These are phyloP conservation scores for Massarina eburnea DNA, from an alignment of 2,329 filamentous ascomycete species.

Conservation along the genomic window DNA sequence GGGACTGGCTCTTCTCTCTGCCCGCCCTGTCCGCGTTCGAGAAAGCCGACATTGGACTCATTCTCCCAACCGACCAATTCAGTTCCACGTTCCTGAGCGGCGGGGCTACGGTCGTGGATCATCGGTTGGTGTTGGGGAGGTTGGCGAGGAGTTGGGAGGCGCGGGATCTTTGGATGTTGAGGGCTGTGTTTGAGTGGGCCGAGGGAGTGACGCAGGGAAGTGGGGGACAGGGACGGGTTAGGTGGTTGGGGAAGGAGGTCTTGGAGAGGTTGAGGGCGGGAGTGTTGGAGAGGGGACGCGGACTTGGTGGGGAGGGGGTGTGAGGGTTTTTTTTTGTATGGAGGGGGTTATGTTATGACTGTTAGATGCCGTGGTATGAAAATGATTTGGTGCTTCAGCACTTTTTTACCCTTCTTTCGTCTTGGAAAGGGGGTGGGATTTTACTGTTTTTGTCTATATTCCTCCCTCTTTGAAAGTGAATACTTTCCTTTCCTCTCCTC, in stretches of 20 bases:
- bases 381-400: too few relatives aligned
- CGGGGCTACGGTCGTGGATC: slow-evolving; percentile 67
- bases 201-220: slow-evolving; percentile 44
- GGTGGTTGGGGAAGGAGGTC: slow-evolving; percentile 60
- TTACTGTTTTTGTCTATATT: too few relatives aligned
- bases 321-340: too few relatives aligned
- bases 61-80: slow-evolving; percentile 44
- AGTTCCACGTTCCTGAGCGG: slow-evolving; percentile 55
- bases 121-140: slow-evolving; percentile 63
- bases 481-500: too few relatives aligned
- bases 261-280: slow-evolving; percentile 57
- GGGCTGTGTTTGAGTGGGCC: slow-evolving; percentile 68
- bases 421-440: too few relatives aligned
- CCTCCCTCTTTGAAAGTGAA: too few relatives aligned
- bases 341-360: too few relatives aligned
- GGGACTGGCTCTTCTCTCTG: slow-evolving; percentile 75
- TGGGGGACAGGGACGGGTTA: slow-evolving; percentile 45
- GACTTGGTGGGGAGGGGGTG: slow-evolving; percentile 10
- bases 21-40: slow-evolving; percentile 50
- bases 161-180: slow-evolving; percentile 59
- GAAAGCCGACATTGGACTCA: slow-evolving; percentile 61
- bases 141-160: slow-evolving; percentile 50
- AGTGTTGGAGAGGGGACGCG: slow-evolving; percentile 46
- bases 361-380: too few relatives aligned
- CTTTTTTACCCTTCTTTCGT: too few relatives aligned